phyloP scores from a whole-genome alignment of 257 asterid genomes.

The Plantago major region DNA sequence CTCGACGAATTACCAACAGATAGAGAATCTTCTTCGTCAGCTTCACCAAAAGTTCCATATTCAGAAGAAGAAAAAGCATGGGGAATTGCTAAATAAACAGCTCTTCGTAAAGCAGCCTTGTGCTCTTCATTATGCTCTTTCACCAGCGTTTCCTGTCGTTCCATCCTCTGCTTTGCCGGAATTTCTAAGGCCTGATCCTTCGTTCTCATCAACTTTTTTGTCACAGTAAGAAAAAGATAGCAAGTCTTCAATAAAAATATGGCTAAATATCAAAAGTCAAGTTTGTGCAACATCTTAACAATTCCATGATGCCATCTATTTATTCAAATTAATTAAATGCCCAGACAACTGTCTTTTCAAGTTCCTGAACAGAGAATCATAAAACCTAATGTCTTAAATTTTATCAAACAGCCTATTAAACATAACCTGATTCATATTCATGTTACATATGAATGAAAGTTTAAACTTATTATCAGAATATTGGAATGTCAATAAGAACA shows the following conservation, averaged over 20 bases:
- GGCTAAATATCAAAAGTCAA: neutral
- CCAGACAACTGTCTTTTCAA: neutral
- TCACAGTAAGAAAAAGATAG: neutral
- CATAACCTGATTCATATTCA: too few species aligned
- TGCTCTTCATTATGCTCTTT: slow-evolving; percentile 63
- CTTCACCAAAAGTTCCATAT: slow-evolving; percentile 67
- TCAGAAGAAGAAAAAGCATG: slow-evolving; percentile 65
- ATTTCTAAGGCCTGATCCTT: slow-evolving; percentile 45
- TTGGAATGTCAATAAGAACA: too few species aligned
- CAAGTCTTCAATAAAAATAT: neutral
- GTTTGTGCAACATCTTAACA: neutral
- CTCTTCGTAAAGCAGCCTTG: slow-evolving; percentile 69
- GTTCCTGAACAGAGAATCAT: neutral
- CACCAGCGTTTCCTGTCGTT: slow-evolving; percentile 57
- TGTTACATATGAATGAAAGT: too few species aligned
- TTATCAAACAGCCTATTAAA: neutral
- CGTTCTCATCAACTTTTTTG: slow-evolving; percentile 48
- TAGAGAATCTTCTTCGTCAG: slow-evolving; percentile 24
- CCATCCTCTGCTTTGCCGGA: slow-evolving; percentile 74
- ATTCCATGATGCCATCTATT: neutral
- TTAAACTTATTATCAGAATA: too few species aligned
- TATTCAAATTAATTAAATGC: neutral
- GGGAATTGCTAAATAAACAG: slow-evolving; percentile 63
- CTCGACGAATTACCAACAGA: slow-evolving; percentile 35
- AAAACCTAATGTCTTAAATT: neutral